phyloP scores from a whole-genome alignment of 352 stramenopile genomes.

The Globisporangium polare region DNA sequence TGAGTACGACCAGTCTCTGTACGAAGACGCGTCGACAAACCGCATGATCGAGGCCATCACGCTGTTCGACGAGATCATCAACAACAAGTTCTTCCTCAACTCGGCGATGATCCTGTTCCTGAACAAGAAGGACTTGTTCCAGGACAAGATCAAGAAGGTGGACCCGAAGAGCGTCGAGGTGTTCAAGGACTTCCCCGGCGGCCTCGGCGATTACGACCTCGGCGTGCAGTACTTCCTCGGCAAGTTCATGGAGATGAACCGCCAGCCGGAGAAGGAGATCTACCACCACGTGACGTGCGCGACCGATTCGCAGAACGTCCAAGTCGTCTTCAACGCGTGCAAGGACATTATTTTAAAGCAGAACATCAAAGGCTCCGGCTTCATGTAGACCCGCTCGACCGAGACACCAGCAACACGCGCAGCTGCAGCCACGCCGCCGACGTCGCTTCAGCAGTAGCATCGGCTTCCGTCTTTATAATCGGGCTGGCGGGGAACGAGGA shows the following conservation, averaged over 20 bases:
- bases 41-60: constrained; percentile 94
- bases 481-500: constrained; percentile 1
- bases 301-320: constrained; percentile 96
- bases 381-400: constrained; percentile 55
- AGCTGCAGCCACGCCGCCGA: neutral
- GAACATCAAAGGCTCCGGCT: constrained; percentile 91
- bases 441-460: constrained; percentile 1
- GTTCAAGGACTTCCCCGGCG: constrained; percentile 89
- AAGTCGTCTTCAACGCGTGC: constrained; percentile 96
- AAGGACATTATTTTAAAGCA: constrained; percentile 95
- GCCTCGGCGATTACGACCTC: constrained; percentile 81
- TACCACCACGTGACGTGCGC: constrained; percentile 96
- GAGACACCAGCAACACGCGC: neutral
- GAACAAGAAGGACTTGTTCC: constrained; percentile 97
- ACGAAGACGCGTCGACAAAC: constrained; percentile 93
- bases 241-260: constrained; percentile 96
- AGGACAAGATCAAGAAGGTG: constrained; percentile 94
- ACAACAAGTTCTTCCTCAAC: constrained; percentile 92
- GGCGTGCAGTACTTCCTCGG: constrained; percentile 89
- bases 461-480: constrained; percentile 13
- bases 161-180: constrained; percentile 89
- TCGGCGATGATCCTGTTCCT: constrained; percentile 96
- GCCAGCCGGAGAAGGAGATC: constrained; percentile 89
- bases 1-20: constrained; percentile 94
- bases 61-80: constrained; percentile 94